A percentile compares a stretch with the other conserved stretches of the same genome.
Evolutionary conservation across 768 basidiomycete species (phyloP).

Genomic region (Mycena sanguinolenta): DNA sequence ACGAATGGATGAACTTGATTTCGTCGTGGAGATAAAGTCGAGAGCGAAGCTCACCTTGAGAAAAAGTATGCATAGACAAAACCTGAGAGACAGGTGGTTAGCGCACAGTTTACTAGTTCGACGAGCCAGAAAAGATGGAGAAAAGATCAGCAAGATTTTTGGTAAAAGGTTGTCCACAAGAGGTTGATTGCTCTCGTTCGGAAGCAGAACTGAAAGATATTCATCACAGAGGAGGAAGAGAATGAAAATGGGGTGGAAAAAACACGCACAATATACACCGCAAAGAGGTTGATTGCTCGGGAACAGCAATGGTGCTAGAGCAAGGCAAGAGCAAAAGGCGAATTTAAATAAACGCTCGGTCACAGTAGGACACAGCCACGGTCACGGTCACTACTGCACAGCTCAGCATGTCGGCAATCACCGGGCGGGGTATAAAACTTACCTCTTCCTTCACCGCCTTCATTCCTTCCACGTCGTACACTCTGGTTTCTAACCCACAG

Average conservation of each 20-base stretch:
- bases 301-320: neutral
- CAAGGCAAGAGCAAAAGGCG: neutral
- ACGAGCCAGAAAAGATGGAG: constrained; percentile 10
- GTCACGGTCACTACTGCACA: constrained; percentile 1
- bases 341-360: neutral
- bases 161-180: constrained; percentile 80
- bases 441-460: neutral
- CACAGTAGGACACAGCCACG: neutral
- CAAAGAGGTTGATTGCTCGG: too few species aligned
- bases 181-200: constrained; percentile 78
- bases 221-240: constrained; percentile 57
- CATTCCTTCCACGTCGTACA: neutral
- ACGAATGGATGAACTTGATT: constrained; percentile 91
- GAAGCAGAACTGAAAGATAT: constrained; percentile 84
- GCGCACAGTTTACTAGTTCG: constrained; percentile 17
- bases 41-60: constrained; percentile 7
- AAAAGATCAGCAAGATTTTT: constrained; percentile 68
- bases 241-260: constrained; percentile 15
- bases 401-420: neutral
- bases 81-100: constrained; percentile 38
- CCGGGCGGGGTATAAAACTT: neutral
- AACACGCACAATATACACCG: constrained; percentile 16
- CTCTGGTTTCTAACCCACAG: neutral
- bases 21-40: constrained; percentile 61
- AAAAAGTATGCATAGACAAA: neutral